phyloP scores from a whole-genome alignment of 2,329 filamentous ascomycete genomes.

The Mycosphaerella arachidis region DNA sequence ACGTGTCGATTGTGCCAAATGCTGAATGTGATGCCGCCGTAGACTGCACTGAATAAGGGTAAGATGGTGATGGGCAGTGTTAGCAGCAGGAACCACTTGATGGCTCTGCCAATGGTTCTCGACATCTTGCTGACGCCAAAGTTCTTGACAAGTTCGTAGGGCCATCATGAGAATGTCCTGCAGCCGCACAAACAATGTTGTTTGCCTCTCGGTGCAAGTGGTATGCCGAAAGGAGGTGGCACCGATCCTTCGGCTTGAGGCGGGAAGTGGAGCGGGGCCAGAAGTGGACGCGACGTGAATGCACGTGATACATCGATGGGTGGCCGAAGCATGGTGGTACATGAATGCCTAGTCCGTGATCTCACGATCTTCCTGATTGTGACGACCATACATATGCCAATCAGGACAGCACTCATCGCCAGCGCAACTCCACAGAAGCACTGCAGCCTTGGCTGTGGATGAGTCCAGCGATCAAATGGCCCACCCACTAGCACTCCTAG shows the following conservation, averaged over 20 bases:
- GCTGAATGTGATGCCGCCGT: slow-evolving; percentile 9
- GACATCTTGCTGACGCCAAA: neutral
- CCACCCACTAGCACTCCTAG: slow-evolving; percentile 23
- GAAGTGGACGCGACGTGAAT: no score
- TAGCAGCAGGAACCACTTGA: slow-evolving; percentile 13
- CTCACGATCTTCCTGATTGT: slow-evolving; percentile 1
- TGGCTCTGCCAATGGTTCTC: slow-evolving; percentile 10
- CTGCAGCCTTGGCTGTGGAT: slow-evolving; percentile 14
- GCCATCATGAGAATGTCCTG: neutral
- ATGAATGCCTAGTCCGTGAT: neutral
- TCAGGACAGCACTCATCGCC: neutral
- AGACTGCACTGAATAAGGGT: slow-evolving; percentile 6
- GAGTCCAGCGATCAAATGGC: slow-evolving; percentile 21
- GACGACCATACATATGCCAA: slow-evolving; percentile 1
- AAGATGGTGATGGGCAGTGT: slow-evolving; percentile 16
- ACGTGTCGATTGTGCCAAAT: slow-evolving; percentile 10
- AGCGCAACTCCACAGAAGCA: slow-evolving; percentile 22
- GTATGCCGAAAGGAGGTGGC: neutral
- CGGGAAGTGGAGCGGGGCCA: neutral
- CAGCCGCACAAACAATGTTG: neutral
- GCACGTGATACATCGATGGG: no score
- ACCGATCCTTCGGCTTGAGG: neutral
- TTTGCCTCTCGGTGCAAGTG: neutral
- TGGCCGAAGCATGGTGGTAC: no score
- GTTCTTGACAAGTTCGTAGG: neutral